Conservation (phyloP, 257 asterid genomes). For the Anisodus tanguticus region DNA sequence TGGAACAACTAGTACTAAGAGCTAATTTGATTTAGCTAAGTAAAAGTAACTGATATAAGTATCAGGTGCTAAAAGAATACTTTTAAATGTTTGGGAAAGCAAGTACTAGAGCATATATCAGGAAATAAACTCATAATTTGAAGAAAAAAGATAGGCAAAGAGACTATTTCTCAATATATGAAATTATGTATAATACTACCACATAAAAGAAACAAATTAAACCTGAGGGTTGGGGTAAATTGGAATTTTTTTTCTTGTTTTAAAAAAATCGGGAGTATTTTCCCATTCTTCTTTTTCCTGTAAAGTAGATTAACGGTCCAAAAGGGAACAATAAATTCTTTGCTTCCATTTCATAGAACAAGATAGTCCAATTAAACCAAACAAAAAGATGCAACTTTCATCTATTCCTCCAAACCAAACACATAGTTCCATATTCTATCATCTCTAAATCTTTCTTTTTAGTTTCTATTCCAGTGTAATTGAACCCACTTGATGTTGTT, state of each 20-base stretch:
- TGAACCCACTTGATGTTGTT: conserved; percentile 27
- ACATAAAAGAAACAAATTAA: neutral
- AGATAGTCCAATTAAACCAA: neutral
- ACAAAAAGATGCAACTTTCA: neutral
- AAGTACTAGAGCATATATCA: too few species aligned
- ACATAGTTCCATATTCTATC: conserved; percentile 8
- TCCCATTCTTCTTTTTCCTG: neutral
- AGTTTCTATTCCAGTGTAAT: conserved; percentile 16
- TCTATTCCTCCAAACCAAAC: conserved; percentile 17
- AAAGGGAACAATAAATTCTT: neutral
- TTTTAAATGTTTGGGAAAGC: too few species aligned
- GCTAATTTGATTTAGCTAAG: too few species aligned
- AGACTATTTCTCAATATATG: too few species aligned
- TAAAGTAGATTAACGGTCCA: neutral
- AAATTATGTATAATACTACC: too few species aligned
- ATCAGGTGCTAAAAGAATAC: neutral
- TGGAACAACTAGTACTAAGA: too few species aligned
- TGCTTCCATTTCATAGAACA: neutral
- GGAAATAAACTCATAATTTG: too few species aligned
- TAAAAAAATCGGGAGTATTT: neutral
- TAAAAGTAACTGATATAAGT: too few species aligned
- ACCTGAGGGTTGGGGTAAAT: neutral
- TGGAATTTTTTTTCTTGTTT: too few species aligned
- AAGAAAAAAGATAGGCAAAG: too few species aligned
- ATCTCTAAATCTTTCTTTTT: conserved; percentile 14